Percentiles rank a stretch among this genome's conserved stretches.
These are phyloP conservation scores for Purshia tridentata DNA, from an alignment of 306 rosid species.

Conservation along the genomic window DNA sequence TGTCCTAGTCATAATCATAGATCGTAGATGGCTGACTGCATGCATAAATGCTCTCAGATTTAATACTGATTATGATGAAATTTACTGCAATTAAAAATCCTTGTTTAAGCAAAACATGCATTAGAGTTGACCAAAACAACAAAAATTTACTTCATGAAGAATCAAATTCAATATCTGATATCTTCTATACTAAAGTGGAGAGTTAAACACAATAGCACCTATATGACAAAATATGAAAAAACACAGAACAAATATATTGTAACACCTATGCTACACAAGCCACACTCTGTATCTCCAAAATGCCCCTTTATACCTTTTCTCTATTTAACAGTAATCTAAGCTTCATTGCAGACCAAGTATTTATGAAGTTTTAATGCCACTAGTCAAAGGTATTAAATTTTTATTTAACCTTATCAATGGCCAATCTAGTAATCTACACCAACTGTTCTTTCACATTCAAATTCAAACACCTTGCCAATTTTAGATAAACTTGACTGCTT, in stretches of 20 bases:
- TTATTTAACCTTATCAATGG: background rate
- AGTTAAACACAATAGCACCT: too few species aligned
- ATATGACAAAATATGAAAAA: too few species aligned
- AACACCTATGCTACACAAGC: too few species aligned
- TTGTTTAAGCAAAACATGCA: background rate
- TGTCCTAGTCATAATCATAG: background rate
- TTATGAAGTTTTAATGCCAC: background rate
- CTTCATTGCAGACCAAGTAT: too few species aligned
- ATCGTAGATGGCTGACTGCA: background rate
- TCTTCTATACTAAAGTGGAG: too few species aligned
- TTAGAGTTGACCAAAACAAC: too few species aligned
- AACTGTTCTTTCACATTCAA: background rate
- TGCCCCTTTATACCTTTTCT: too few species aligned
- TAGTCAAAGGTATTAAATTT: background rate
- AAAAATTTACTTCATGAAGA: too few species aligned
- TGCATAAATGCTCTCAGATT: background rate
- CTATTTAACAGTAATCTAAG: too few species aligned
- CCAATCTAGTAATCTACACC: background rate
- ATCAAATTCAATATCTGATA: too few species aligned
- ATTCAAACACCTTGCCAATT: background rate
- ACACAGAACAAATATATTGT: too few species aligned
- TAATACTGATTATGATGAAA: background rate
- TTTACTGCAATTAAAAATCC: background rate
- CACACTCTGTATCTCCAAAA: too few species aligned
- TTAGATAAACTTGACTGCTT: background rate